Conservation (phyloP, 2,329 filamentous ascomycete genomes). For the Penicillium palitans region DNA sequence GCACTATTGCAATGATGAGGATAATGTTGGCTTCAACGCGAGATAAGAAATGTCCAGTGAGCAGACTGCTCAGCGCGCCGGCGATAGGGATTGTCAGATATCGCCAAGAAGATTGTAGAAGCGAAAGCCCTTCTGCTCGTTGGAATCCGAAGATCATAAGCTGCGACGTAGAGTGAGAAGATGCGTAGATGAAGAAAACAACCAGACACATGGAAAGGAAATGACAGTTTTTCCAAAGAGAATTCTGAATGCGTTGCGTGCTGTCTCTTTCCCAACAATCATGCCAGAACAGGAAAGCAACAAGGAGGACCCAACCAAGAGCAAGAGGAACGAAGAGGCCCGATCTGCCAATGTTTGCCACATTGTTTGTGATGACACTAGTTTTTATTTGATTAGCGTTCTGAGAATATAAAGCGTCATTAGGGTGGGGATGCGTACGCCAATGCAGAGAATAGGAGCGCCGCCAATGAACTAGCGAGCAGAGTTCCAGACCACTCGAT, state of each 20-base stretch:
- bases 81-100: conserved; percentile 1
- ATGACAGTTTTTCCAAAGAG: conserved; percentile 5
- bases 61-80: not conserved
- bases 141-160: conserved; percentile 9
- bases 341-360: conserved; percentile 1
- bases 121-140: conserved; percentile 1
- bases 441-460: conserved; percentile 15
- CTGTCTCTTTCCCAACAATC: conserved; percentile 9
- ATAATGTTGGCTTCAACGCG: not conserved
- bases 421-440: conserved; percentile 12
- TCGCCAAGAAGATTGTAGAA: conserved; percentile 5
- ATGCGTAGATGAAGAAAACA: conserved; percentile 4
- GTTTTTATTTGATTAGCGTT: not conserved
- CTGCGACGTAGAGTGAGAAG: conserved; percentile 5
- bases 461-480: conserved; percentile 7
- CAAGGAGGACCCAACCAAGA: conserved; percentile 4
- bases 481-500: conserved; percentile 21
- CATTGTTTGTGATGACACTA: conserved; percentile 10
- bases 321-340: conserved; percentile 7
- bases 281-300: conserved; percentile 11
- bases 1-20: not conserved
- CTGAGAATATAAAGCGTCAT: not conserved
- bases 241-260: not conserved
- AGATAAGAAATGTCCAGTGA: not conserved
- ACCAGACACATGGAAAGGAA: conserved; percentile 5